Evolutionary conservation across 129 eudicot genomes (phyloP).

Genomic region (Pulicaria dysenterica): DNA sequence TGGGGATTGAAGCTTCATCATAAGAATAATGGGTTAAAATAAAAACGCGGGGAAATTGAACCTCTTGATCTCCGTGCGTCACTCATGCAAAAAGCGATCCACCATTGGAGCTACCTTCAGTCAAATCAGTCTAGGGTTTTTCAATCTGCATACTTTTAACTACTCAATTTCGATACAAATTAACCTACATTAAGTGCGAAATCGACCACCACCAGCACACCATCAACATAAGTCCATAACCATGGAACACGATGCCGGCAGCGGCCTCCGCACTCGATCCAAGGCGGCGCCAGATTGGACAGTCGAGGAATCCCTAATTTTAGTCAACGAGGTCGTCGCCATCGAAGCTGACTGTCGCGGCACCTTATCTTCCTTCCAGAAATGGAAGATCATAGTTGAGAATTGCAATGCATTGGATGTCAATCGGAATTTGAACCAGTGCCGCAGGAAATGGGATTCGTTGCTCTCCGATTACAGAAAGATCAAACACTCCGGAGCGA

Average conservation of each 20-base stretch:
- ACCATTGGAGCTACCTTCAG: conserved; percentile 16
- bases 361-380: conserved; percentile 68
- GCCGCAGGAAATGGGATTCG: conserved; percentile 68
- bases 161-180: background rate
- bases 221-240: background rate
- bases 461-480: conserved; percentile 47
- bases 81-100: background rate
- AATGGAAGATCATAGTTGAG: conserved; percentile 70
- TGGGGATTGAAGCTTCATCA: too few relatives aligned
- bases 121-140: background rate
- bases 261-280: conserved; percentile 63
- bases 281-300: conserved; percentile 73
- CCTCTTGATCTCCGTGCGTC: conserved; percentile 1
- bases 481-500: conserved; percentile 34
- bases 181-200: background rate
- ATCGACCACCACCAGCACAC: background rate
- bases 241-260: conserved; percentile 30
- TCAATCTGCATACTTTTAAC: background rate
- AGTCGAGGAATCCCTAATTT: conserved; percentile 53
- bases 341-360: conserved; percentile 58
- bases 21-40: too few relatives aligned
- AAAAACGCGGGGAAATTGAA: too few relatives aligned
- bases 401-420: conserved; percentile 70
- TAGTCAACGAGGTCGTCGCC: conserved; percentile 55
- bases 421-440: conserved; percentile 55